These are phyloP conservation scores for Pestalotiopsis sp. DNA, from an alignment of 2,329 filamentous ascomycete genomes.

Conservation along the genomic window DNA sequence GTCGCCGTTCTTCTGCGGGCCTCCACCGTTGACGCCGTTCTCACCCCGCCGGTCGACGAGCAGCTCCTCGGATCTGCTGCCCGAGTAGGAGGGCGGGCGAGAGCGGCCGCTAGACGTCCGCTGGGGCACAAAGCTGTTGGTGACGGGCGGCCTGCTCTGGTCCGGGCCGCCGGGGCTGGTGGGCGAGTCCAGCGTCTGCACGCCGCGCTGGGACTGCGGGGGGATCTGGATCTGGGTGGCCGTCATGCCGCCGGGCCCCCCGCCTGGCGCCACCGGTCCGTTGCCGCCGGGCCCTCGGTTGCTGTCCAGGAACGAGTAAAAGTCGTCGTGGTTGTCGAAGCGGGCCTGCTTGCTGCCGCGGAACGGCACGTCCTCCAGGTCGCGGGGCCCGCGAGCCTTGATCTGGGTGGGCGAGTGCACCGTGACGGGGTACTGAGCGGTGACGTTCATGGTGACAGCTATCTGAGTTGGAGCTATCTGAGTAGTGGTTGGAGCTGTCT, in stretches of 20 bases:
- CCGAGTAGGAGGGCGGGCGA: constrained; percentile 32
- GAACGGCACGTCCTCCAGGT: constrained; percentile 22
- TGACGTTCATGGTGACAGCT: constrained; percentile 6
- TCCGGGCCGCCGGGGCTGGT: neutral
- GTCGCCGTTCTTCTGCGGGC: constrained; percentile 10
- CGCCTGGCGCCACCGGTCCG: neutral
- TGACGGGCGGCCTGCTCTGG: constrained; percentile 32
- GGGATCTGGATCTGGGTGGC: constrained; percentile 15
- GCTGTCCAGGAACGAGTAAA: constrained; percentile 34
- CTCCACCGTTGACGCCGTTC: constrained; percentile 15
- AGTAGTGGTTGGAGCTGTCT: neutral
- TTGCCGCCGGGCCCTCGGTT: constrained; percentile 23
- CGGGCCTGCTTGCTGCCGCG: constrained; percentile 20
- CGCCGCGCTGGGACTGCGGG: constrained; percentile 13
- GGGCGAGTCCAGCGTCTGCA: constrained; percentile 20
- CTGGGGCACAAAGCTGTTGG: constrained; percentile 26
- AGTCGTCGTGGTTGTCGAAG: constrained; percentile 34
- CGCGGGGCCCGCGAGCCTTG: constrained; percentile 24
- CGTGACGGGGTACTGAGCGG: constrained; percentile 8
- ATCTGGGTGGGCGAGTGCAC: constrained; percentile 21
- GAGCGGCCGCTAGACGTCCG: constrained; percentile 14
- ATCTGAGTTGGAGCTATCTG: neutral
- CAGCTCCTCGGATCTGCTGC: constrained; percentile 34
- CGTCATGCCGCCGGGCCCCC: constrained; percentile 3
- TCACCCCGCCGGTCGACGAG: constrained; percentile 26